Percentiles rank a stretch among this genome's conserved stretches.
phyloP scores from a whole-genome alignment of 1,139 yeast species.

The Starmera stellimalicola region DNA sequence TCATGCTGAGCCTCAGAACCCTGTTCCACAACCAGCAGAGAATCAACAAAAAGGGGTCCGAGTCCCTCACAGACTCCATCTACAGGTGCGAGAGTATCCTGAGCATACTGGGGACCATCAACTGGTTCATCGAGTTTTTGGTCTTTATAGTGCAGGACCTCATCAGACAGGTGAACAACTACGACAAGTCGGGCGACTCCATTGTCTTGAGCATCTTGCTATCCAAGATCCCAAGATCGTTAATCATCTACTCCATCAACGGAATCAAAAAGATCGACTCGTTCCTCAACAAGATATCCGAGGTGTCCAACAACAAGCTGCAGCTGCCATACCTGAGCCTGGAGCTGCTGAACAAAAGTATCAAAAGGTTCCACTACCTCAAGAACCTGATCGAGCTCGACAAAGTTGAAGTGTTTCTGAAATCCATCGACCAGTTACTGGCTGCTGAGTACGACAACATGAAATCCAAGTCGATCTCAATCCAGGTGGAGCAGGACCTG shows the following conservation, averaged over 20 bases:
- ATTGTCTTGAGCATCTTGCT: slow-evolving; percentile 38
- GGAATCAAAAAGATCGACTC: slow-evolving; percentile 60
- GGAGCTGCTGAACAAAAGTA: too few relatives aligned
- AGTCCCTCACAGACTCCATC: slow-evolving; percentile 43
- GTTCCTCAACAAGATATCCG: slow-evolving; percentile 23
- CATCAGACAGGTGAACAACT: slow-evolving; percentile 4
- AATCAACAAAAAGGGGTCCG: slow-evolving; percentile 24
- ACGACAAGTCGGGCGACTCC: slow-evolving; percentile 5
- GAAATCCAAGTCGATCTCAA: background rate
- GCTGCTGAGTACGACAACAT: slow-evolving; percentile 1
- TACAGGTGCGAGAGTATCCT: slow-evolving; percentile 49
- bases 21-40: slow-evolving; percentile 27
- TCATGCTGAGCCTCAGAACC: slow-evolving; percentile 62
- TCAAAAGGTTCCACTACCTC: slow-evolving; percentile 43
- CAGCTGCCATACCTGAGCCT: too few relatives aligned
- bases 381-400: slow-evolving; percentile 47
- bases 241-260: slow-evolving; percentile 59
- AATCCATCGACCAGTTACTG: slow-evolving; percentile 33
- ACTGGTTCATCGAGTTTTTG: slow-evolving; percentile 72
- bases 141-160: slow-evolving; percentile 62
- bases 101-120: slow-evolving; percentile 59
- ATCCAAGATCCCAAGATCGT: slow-evolving; percentile 62
- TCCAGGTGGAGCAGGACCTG: slow-evolving; percentile 51
- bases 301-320: slow-evolving; percentile 4
- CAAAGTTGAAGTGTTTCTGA: slow-evolving; percentile 52